Base-by-base conservation (phyloP, 1,139 yeast genomes). In the Pneumocystis oryctolagi region DNA sequence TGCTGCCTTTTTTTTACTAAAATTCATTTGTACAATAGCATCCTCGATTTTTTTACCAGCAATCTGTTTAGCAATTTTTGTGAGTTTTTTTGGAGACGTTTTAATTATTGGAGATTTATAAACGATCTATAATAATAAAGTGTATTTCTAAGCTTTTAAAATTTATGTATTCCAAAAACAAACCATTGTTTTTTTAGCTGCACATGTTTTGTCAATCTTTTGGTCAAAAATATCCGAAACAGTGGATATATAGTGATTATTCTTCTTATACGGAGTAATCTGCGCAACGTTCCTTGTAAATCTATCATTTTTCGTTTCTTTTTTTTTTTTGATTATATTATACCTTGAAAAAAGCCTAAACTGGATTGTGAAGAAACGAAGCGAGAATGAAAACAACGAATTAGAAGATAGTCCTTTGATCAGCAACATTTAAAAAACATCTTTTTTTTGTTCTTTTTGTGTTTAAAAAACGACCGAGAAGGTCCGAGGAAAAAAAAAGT, bases 11-110 rank as follows among this genome's bases (percentile, higher is more conserved):
- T 65, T 65, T n/a, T 60, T 61, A 39, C 64, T 61, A 31, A 65
- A 62, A 31, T 65, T 57, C 66, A 65, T 65, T 31, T 65, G 66
- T 53, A 62, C 18, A 58, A 65, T 61, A 3, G 67, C 66, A 57
- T 65, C 65, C 28, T 59, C 56, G 30, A 65, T 40, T 4, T 65
- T 65, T 42, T 65, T 62, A 34, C 62, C 64, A 12, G 65, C 61
- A 55, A 65, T 65, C 59, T 65, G 58, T 12, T 64, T 62, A 18
- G 67, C 64, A 31, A 65, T 40, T 31, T 39, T 37, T 31, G 62
- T 63, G 39, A 65, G 61, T 62, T 65, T 65, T 59, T 65, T 65
- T 32, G 58, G 37, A 9, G 67, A 65, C 4, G 66, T 65, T 30
- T 39, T 35, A 2, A 57, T 35, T 9, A 2, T 18, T 12, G 42